Percentiles rank a stretch among this genome's conserved stretches.
phyloP scores from a whole-genome alignment of 768 basidiomycete genomes.

The Glaciozyma martinii region DNA sequence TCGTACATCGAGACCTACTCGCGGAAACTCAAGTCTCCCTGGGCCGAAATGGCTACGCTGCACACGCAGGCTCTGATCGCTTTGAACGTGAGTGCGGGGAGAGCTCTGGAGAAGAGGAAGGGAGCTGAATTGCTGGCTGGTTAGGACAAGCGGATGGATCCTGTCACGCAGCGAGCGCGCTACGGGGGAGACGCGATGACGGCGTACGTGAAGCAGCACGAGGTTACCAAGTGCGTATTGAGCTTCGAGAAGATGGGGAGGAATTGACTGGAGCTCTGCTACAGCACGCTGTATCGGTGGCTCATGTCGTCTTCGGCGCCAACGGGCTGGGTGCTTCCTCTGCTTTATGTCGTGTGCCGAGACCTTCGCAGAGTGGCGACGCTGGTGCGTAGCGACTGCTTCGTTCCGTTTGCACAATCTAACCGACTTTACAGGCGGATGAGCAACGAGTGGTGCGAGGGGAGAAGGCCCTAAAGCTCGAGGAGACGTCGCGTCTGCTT shows the following conservation, averaged over 20 bases:
- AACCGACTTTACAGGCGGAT: slow-evolving; percentile 16
- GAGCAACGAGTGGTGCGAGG: not conserved
- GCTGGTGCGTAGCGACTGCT: too few species aligned
- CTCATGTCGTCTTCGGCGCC: not conserved
- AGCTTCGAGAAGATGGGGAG: not conserved
- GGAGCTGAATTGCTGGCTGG: not conserved
- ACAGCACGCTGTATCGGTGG: not conserved
- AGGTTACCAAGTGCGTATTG: slow-evolving; percentile 17
- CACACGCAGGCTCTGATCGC: slow-evolving; percentile 17
- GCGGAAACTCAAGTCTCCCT: not conserved
- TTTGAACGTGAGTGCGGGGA: slow-evolving; percentile 11
- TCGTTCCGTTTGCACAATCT: too few species aligned
- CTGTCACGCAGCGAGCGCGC: not conserved
- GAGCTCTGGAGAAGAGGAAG: not conserved
- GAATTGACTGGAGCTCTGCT: not conserved
- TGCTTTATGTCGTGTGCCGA: not conserved
- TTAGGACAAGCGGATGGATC: not conserved
- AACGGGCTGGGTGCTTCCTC: not conserved
- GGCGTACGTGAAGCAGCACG: slow-evolving; percentile 20
- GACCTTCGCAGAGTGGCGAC: not conserved
- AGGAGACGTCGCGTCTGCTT: slow-evolving; percentile 29
- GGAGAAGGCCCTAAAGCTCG: slow-evolving; percentile 29
- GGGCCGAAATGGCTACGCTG: slow-evolving; percentile 12
- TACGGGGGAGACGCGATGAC: not conserved
- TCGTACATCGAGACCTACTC: not conserved